Base-by-base conservation (phyloP, 1,139 yeast genomes). In the Suhomyces kunorum region DNA sequence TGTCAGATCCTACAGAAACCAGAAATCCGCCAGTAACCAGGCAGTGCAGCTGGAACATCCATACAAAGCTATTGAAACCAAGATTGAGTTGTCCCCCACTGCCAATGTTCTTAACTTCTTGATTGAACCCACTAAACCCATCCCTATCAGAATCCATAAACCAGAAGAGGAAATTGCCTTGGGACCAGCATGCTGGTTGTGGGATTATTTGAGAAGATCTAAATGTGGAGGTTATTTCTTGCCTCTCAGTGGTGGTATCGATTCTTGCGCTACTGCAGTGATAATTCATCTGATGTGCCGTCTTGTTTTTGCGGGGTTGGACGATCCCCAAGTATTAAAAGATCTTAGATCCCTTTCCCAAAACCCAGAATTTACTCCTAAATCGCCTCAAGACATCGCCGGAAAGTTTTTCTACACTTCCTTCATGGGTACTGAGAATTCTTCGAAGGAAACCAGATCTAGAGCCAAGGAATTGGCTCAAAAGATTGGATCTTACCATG, bases 181-280 rank as follows among this genome's bases (percentile, higher is more conserved):
- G 38, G 98, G 98, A 0, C 99, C 98, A 1, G 98, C 99, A 0
- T 92, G 98, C 61, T 92, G 99, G 99, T 64, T 92, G 48, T 92
- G 99, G 99, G 99, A 92, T 61, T 92, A 92, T 58, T 73, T 92
- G 47, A 76, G 99, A 58, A 78, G 98, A 50, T 87, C 95, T 48
- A 79, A 79, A 50, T 85, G 92, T 43, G 89, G 90, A 0, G 99
- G 99, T 0, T 92, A 76, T 59, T 94, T 92, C 63, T 71, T 92
- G 36, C 98, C 99, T 0, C 71, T 92, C 36, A 85, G 95, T 60
- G 99, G 99, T 15, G 99, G 99, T 35, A 90, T 94, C 47, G 99
- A 92, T 59, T 86, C 96, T 18, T 94, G 98, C 68, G 96, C 98
- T 1, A 94, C 98, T 1, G 94, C 98, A 0, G 87, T 87, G 14